phyloP scores from a whole-genome alignment of 306 rosid species.

The Albizia julibrissin region DNA sequence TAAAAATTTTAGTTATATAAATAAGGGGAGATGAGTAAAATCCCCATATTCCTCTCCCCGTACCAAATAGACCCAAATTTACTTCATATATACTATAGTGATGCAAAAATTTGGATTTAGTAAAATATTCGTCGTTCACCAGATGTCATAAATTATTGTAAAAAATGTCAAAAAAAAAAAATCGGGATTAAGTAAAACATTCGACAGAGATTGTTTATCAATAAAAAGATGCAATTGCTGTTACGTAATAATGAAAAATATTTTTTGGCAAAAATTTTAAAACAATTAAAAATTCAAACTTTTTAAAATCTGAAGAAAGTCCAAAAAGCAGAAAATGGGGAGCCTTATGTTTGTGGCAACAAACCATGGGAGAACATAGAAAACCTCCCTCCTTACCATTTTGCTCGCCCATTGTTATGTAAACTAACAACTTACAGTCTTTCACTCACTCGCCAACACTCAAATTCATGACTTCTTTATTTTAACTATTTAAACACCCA shows the following conservation, averaged over 20 bases:
- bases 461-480: no score
- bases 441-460: neutral
- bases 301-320: neutral
- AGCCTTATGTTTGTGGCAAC: neutral
- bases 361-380: neutral
- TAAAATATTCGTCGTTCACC: neutral
- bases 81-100: neutral
- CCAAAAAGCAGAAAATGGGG: neutral
- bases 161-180: neutral
- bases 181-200: no score
- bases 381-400: neutral
- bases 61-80: no score
- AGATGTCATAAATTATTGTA: neutral
- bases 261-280: neutral
- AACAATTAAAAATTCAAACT: no score
- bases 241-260: no score
- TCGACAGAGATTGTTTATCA: no score
- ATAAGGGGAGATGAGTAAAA: no score
- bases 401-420: neutral
- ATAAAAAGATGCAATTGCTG: no score
- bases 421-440: neutral
- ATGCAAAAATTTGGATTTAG: neutral
- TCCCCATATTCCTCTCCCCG: no score
- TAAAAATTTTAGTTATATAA: no score
- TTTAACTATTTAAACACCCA: no score